phyloP scores from a whole-genome alignment of 1,284 basidiomycete genomes.

The Trichosporon sp. region DNA sequence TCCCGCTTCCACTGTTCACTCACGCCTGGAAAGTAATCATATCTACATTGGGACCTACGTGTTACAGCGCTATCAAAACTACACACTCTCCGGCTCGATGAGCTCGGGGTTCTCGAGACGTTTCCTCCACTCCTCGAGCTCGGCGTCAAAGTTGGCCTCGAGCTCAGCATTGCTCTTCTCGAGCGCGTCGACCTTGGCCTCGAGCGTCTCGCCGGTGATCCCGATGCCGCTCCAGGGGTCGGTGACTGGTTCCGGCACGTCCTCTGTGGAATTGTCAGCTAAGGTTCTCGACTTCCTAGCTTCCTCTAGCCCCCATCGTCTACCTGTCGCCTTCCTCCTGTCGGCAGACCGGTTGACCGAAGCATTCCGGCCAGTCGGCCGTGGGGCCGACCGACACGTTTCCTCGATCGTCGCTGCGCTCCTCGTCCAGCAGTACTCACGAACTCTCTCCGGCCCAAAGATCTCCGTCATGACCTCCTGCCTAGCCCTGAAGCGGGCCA shows the following conservation, averaged over 20 bases:
- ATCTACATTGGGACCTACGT: conserved; percentile 6
- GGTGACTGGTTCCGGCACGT: conserved; percentile 26
- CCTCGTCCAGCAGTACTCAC: conserved; percentile 34
- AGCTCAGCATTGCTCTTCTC: conserved; percentile 49
- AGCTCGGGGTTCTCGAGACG: conserved; percentile 25
- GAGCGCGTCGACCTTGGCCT: conserved; percentile 48
- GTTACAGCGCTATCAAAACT: background rate
- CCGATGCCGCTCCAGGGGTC: conserved; percentile 49
- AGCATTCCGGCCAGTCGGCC: too few species aligned
- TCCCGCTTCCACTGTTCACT: too few species aligned
- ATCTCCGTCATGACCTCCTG: conserved; percentile 52
- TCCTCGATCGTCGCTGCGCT: too few species aligned
- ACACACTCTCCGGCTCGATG: conserved; percentile 6
- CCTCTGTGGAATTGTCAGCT: conserved; percentile 22
- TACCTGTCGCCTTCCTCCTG: too few species aligned
- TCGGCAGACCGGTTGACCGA: background rate
- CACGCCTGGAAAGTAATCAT: background rate
- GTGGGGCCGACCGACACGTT: too few species aligned
- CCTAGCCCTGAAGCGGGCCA: conserved; percentile 48
- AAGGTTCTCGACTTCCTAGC: background rate
- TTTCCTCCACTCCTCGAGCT: conserved; percentile 36
- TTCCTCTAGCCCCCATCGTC: too few species aligned
- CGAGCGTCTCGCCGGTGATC: conserved; percentile 43
- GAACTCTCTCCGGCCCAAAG: conserved; percentile 50
- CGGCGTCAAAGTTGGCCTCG: conserved; percentile 36